Evolutionary conservation across 441 rosid species (phyloP).

Genomic region (Croton laevigatus): DNA sequence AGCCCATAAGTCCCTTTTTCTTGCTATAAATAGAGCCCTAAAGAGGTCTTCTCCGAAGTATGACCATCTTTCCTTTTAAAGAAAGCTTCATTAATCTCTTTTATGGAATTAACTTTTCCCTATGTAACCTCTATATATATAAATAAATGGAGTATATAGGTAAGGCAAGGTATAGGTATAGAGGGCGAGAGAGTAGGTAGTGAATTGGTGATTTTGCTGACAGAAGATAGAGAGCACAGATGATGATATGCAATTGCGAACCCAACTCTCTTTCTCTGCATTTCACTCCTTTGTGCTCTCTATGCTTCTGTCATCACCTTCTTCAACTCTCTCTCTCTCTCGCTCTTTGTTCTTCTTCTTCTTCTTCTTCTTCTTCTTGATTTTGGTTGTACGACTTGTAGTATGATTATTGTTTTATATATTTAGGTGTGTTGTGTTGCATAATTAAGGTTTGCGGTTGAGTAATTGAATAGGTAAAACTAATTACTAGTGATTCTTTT

Average conservation of each 20-base stretch:
- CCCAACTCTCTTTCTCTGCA: conserved; percentile 28
- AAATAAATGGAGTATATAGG: no score
- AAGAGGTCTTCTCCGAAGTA: conserved; percentile 16
- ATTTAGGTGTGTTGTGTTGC: no score
- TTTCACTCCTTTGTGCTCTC: conserved; percentile 83
- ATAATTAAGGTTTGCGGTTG: no score
- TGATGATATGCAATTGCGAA: conserved; percentile 47
- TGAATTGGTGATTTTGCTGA: conserved; percentile 53
- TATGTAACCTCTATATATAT: no score
- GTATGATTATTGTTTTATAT: no score
- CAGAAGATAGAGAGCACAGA: conserved; percentile 99
- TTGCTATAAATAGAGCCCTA: not conserved
- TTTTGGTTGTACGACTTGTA: no score
- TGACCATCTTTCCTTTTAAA: not conserved
- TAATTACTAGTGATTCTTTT: no score
- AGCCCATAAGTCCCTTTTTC: not conserved
- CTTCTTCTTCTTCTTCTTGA: not conserved
- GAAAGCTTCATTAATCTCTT: conserved; percentile 23
- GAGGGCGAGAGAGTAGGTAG: conserved; percentile 10
- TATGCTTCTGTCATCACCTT: conserved; percentile 92
- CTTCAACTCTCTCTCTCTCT: conserved; percentile 26
- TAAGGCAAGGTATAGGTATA: not conserved
- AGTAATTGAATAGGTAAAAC: no score
- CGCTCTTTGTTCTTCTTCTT: not conserved
- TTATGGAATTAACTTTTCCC: conserved; percentile 15